phyloP scores from a whole-genome alignment of 805 yeast species.

The Lachancea waltii region DNA sequence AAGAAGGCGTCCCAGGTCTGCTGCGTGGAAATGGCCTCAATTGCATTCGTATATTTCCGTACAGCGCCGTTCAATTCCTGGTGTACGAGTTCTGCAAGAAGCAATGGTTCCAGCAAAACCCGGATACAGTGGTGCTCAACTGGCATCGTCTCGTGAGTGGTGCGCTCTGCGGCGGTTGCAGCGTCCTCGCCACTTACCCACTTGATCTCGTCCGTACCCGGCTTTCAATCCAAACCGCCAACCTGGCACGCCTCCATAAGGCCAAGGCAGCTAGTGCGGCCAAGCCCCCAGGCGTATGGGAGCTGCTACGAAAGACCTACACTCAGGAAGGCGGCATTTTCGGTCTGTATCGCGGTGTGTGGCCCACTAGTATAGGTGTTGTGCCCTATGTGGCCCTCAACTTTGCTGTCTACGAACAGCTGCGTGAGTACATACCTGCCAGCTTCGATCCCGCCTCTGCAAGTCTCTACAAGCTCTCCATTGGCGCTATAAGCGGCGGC shows the following conservation, averaged over 20 bases:
- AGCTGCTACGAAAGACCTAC: slow-evolving; percentile 54
- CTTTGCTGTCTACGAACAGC: slow-evolving; percentile 80
- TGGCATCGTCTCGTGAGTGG: slow-evolving; percentile 68
- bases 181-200: slow-evolving; percentile 85
- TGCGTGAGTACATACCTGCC: slow-evolving; percentile 50
- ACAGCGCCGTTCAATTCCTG: slow-evolving; percentile 88
- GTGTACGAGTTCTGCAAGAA: slow-evolving; percentile 64
- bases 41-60: slow-evolving; percentile 86
- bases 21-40: slow-evolving; percentile 89
- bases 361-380: slow-evolving; percentile 90
- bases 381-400: slow-evolving; percentile 95
- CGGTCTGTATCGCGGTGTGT: slow-evolving; percentile 76
- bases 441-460: slow-evolving; percentile 29
- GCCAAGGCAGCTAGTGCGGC: slow-evolving; percentile 34
- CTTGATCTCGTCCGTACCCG: slow-evolving; percentile 87
- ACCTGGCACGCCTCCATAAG: slow-evolving; percentile 37
- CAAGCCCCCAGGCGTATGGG: slow-evolving; percentile 66
- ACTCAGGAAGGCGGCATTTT: slow-evolving; percentile 70
- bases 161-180: slow-evolving; percentile 69
- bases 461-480: slow-evolving; percentile 49
- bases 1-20: slow-evolving; percentile 87
- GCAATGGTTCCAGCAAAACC: slow-evolving; percentile 29
- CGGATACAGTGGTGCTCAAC: slow-evolving; percentile 36
- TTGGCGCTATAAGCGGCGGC: slow-evolving; percentile 87
- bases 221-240: slow-evolving; percentile 82